Evolutionary conservation across 2,329 filamentous ascomycete species (phyloP).

Genomic region (Botryotinia convoluta): DNA sequence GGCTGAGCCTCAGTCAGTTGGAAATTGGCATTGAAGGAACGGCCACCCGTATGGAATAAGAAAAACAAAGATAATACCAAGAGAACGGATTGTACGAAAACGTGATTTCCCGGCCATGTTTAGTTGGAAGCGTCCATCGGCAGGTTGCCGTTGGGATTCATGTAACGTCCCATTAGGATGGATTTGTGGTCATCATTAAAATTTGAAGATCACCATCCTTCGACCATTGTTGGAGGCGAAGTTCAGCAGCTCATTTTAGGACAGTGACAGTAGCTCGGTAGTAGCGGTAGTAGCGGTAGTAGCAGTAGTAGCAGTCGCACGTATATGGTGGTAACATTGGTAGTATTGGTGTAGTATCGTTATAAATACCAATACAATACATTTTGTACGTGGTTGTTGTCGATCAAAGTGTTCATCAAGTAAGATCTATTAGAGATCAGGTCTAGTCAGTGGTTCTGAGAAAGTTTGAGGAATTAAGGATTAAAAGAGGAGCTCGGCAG

Average conservation of each 20-base stretch:
- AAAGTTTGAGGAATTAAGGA: neutral
- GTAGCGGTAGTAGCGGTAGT: neutral
- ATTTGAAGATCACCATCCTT: constrained; percentile 18
- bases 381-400: neutral
- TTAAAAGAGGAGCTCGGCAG: neutral
- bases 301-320: neutral
- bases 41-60: neutral
- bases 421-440: neutral
- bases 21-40: neutral
- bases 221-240: neutral
- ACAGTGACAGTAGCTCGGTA: neutral
- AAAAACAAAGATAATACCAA: neutral
- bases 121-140: neutral
- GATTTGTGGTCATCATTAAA: constrained; percentile 16
- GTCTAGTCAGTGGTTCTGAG: neutral
- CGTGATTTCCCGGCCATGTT: neutral
- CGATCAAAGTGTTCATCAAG: neutral
- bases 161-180: constrained; percentile 16
- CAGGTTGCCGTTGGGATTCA: constrained; percentile 9
- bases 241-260: constrained; percentile 7
- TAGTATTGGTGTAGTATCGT: neutral
- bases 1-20: neutral
- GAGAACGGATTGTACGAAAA: neutral
- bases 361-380: neutral
- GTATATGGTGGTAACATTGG: neutral